Evolutionary conservation across 2,329 filamentous ascomycete species (phyloP), one percentile per base, ranked within the genome.

Genomic region (Coniochaeta sp.): DNA sequence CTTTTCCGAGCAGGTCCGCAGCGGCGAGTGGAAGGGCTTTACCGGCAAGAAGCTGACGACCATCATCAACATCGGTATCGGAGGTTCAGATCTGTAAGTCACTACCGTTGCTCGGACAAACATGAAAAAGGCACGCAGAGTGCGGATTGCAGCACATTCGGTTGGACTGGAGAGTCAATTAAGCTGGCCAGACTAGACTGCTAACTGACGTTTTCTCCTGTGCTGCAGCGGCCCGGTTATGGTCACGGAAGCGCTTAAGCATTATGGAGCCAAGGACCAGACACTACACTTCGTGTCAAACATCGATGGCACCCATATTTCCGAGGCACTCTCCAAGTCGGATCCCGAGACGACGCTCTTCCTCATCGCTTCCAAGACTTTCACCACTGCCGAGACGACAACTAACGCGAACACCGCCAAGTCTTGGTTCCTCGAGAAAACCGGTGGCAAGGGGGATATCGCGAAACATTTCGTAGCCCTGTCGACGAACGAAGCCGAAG

Each of bases 401-500:
- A 98, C 93, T 69, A 99, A 99, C 74, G 95, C 95, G 76, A 97
- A 96, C 82, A 92, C 91, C 32, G 95, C 95, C 65, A 99, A 99
- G 85, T 77, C 83, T 58, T 99, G 95, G 95, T 99, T 99, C 86
- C 84, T 98, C 67, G 83, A 96, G 78, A 87, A 88, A 79, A 86
- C 85, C 0, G 82, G 75, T 73, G 75, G 89, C 83, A 78, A 95
- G 87, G 86, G 84, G 63, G 89, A 96, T 30, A 96, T 99, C 68
- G 91, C 95, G 68, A 99, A 98, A 85, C 95, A 99, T 84, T 99
- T 99, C 72, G 95, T 97, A 61, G 95, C 95, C 54, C 86, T 99
- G 58, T 98, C 95, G 57, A 99, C 95, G 75, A 99, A 99, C 78
- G 90, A 93, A 79, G 75, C 81, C 59, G 93, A 98, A 80, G 95